Evolutionary conservation across 768 basidiomycete species (phyloP), one percentile per base, ranked within the genome.

Genomic region (Mrakia frigida): DNA sequence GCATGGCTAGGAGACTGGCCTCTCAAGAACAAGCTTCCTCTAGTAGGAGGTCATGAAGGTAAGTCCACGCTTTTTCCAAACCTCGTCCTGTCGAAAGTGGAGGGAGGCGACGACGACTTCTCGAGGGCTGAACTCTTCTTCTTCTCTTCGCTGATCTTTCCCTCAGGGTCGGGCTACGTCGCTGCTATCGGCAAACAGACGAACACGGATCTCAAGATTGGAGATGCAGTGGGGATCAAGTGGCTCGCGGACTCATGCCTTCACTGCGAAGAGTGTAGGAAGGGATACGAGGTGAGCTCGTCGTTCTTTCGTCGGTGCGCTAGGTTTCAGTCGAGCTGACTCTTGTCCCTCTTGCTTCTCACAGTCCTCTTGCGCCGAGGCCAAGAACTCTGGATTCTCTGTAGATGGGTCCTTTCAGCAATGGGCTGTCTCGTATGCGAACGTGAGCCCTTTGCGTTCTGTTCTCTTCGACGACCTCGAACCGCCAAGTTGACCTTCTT

Each of bases 1-100:
- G 90, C 90, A 35, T 88, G 87, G 52, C 83, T 87, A 46, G 88
- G 87, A 61, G 93, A 94, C 81, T 94, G 94, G 94, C 93, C 93
- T 0, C 75, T 91, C 14, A 82, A 86, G n/a, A 85, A 88, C 46
- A 87, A 85, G 68, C 75, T 85, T 0, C 90, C 90, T 0, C 87
- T 92, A 65, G 87, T 93, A 76, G 91, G 91, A 23, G 92, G 93
- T 0, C 93, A 94, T 81, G 90, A 93, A 84, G 93, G 46, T 50
- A 14, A 43, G 43, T 14, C 16, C 16, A 1, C 43, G 11, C 10
- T 43, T 11, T n/a, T n/a, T n/a, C n/a, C n/a, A n/a, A n/a, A n/a
- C n/a, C n/a, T 13, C 43, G 16, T 43, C 43, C 43, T 43, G 10
- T 43, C 43, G 11, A 43, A 13, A 11, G 43, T 14, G 16, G 16